Conservation (phyloP, 768 basidiomycete species). For the Boletus rubescentipes region DNA sequence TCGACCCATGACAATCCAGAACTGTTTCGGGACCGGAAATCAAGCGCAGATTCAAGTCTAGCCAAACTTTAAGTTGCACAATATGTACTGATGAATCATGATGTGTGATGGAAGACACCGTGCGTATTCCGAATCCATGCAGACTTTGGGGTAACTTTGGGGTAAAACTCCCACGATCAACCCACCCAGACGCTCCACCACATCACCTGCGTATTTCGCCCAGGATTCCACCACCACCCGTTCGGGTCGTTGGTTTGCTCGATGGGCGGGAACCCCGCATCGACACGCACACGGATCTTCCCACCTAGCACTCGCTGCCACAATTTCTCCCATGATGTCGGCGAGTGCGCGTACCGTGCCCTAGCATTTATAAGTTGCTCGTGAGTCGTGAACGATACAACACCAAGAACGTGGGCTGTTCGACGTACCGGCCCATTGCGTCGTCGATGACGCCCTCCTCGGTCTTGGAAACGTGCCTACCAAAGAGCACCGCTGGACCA, state of each 20-base stretch:
- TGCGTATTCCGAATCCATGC: not conserved
- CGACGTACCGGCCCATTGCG: not conserved
- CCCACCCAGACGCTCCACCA: constrained; percentile 1
- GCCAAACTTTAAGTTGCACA: too few relatives aligned
- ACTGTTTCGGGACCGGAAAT: too few relatives aligned
- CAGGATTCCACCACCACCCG: not conserved
- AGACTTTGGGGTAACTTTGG: not conserved
- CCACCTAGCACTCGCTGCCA: not conserved
- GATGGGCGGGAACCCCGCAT: not conserved
- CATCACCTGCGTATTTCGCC: not conserved
- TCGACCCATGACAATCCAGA: too few relatives aligned
- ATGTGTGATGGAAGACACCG: too few relatives aligned
- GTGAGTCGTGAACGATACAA: not conserved
- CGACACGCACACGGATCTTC: not conserved
- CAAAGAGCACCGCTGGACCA: not conserved
- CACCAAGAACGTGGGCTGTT: too few relatives aligned
- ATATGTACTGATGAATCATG: too few relatives aligned
- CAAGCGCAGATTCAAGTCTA: too few relatives aligned
- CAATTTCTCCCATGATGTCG: not conserved
- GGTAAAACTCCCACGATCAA: not conserved
- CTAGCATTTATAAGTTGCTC: not conserved
- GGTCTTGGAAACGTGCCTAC: not conserved
- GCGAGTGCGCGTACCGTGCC: not conserved
- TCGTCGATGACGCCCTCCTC: not conserved
- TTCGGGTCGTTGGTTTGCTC: not conserved